Conservation (phyloP, 2,329 filamentous ascomycete species). For the Coniochaeta ligniaria region DNA sequence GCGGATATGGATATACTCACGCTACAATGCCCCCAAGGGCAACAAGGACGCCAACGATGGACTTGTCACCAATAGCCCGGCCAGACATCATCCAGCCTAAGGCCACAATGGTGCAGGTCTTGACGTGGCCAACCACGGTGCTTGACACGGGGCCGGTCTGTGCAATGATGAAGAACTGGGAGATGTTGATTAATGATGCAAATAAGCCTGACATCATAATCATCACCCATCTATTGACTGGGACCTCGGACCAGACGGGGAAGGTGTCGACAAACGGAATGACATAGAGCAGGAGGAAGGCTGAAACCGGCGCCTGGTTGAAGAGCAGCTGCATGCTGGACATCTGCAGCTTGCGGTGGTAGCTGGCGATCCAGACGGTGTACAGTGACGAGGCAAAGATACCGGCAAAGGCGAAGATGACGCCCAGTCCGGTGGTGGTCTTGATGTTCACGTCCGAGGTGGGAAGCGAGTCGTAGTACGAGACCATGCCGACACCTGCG, state of each 20-base stretch:
- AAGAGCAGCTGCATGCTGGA: constrained; percentile 63
- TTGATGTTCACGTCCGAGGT: constrained; percentile 38
- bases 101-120: constrained; percentile 59
- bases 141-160: constrained; percentile 57
- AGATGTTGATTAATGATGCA: constrained; percentile 59
- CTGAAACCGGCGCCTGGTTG: constrained; percentile 59
- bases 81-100: constrained; percentile 53
- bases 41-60: constrained; percentile 45
- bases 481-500: constrained; percentile 56
- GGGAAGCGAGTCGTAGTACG: constrained; percentile 59
- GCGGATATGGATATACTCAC: constrained; percentile 28
- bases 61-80: constrained; percentile 47
- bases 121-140: constrained; percentile 59
- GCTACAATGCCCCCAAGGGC: constrained; percentile 50
- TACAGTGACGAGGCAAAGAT: constrained; percentile 61
- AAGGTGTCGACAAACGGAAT: constrained; percentile 61
- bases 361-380: constrained; percentile 61
- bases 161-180: constrained; percentile 55
- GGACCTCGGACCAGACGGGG: constrained; percentile 46
- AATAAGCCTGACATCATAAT: constrained; percentile 55
- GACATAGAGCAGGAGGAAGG: constrained; percentile 55
- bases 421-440: constrained; percentile 50
- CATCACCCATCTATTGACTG: constrained; percentile 46
- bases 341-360: constrained; percentile 58
- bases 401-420: constrained; percentile 56